phyloP scores from a whole-genome alignment of 805 yeast genomes.

The Candida anglica region DNA sequence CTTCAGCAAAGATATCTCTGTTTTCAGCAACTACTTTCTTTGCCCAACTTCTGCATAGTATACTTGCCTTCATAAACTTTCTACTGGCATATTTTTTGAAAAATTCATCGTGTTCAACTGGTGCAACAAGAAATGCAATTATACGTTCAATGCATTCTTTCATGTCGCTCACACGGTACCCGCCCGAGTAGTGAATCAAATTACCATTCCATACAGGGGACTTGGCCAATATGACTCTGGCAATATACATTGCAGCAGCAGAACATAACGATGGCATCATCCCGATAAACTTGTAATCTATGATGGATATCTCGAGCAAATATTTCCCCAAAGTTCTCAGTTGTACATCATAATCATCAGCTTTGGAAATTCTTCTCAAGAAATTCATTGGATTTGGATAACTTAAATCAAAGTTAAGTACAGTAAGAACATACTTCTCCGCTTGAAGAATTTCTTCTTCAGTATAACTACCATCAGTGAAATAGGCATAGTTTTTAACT shows the following conservation, averaged over 20 bases:
- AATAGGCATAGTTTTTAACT: constrained; percentile 78
- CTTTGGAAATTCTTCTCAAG: constrained; percentile 81
- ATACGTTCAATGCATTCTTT: constrained; percentile 70
- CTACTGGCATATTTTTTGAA: constrained; percentile 90
- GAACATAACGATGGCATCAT: constrained; percentile 73
- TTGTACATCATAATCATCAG: constrained; percentile 83
- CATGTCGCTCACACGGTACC: constrained; percentile 70
- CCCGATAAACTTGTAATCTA: constrained; percentile 73
- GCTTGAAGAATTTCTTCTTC: constrained; percentile 80
- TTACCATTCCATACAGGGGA: constrained; percentile 77
- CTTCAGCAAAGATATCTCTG: constrained; percentile 32
- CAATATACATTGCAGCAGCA: constrained; percentile 85
- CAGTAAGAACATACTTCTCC: constrained; percentile 72
- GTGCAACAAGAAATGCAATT: constrained; percentile 71
- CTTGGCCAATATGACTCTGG: constrained; percentile 68
- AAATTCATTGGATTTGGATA: constrained; percentile 91
- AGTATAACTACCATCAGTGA: constrained; percentile 80
- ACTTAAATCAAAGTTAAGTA: constrained; percentile 68
- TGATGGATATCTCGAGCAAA: constrained; percentile 69
- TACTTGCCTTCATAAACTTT: constrained; percentile 81
- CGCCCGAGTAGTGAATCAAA: constrained; percentile 88
- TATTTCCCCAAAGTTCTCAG: constrained; percentile 84
- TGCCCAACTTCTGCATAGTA: constrained; percentile 81
- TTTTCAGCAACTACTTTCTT: constrained; percentile 51
- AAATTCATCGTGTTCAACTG: constrained; percentile 87